A percentile compares a stretch with the other conserved stretches of the same genome.
Conservation (phyloP, 2,329 filamentous ascomycete genomes). For the Nothophaeocryptopus gaeumannii region DNA sequence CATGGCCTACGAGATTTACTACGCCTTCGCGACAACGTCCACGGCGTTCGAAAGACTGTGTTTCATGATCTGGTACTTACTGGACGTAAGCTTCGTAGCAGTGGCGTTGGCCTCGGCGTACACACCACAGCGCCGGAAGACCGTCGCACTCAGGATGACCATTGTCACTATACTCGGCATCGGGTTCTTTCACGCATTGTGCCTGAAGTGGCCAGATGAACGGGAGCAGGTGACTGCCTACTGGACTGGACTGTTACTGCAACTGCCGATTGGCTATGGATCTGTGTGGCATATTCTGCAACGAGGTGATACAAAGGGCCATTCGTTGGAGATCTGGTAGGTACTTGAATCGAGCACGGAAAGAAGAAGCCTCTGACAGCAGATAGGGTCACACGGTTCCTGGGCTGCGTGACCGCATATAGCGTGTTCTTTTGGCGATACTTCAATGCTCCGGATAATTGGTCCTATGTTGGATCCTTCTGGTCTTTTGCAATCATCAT, state of each 20-base stretch:
- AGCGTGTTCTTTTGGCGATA: conserved; percentile 42
- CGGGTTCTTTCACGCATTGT: conserved; percentile 31
- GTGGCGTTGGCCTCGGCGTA: conserved; percentile 36
- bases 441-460: conserved; percentile 39
- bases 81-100: conserved; percentile 37
- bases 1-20: conserved; percentile 44
- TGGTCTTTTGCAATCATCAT: conserved; percentile 37
- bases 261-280: conserved; percentile 41
- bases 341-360: conserved; percentile 8
- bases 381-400: conserved; percentile 38
- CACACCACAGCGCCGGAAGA: conserved; percentile 20
- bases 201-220: conserved; percentile 37
- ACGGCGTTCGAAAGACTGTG: conserved; percentile 35
- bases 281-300: conserved; percentile 33
- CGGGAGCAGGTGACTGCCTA: conserved; percentile 42
- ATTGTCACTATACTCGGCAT: conserved; percentile 32
- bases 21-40: conserved; percentile 37
- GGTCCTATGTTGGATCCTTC: conserved; percentile 37
- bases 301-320: conserved; percentile 37
- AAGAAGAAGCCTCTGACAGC: no score
- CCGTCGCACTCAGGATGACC: conserved; percentile 28
- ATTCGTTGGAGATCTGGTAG: conserved; percentile 42
- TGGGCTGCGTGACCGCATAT: conserved; percentile 41
- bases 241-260: conserved; percentile 39
- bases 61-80: conserved; percentile 40